Conservation (phyloP, 1,284 basidiomycete species). For the Vanrija pseudolonga region DNA sequence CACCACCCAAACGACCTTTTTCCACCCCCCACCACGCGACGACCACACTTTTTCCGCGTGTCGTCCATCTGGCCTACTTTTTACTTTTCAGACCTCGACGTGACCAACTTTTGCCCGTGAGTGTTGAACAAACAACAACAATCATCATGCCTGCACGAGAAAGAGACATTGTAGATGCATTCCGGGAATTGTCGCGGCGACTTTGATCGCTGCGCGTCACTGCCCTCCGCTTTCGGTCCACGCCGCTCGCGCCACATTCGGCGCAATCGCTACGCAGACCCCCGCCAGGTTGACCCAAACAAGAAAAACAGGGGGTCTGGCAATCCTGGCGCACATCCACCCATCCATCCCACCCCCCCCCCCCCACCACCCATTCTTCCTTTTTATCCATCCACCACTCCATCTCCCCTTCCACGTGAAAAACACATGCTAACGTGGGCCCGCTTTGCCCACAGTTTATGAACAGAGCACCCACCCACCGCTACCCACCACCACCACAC, state of each 20-base stretch:
- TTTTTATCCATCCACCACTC: not conserved
- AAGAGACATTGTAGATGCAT: too few species aligned
- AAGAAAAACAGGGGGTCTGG: not conserved
- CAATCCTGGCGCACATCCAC: too few species aligned
- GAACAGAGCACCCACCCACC: conserved; percentile 3
- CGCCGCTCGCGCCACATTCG: not conserved
- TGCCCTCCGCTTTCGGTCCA: not conserved
- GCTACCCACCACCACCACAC: not conserved
- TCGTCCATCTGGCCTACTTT: not conserved
- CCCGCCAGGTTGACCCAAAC: not conserved
- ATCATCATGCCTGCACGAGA: too few species aligned
- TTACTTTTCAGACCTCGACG: not conserved
- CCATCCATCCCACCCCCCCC: not conserved
- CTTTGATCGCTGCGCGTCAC: not conserved
- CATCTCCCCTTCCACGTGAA: not conserved
- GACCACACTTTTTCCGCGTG: conserved; percentile 18
- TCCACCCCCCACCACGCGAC: conserved; percentile 14
- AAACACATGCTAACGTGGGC: conserved; percentile 3
- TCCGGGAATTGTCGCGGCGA: not conserved
- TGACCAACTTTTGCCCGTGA: conserved; percentile 7
- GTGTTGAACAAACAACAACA: not conserved
- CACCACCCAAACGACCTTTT: too few species aligned
- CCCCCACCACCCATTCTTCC: not conserved
- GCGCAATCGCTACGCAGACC: too few species aligned
- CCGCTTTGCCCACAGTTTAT: not conserved